Base-by-base conservation (phyloP, 2,329 filamentous ascomycete genomes). In the Colletotrichum chlorophyti region DNA sequence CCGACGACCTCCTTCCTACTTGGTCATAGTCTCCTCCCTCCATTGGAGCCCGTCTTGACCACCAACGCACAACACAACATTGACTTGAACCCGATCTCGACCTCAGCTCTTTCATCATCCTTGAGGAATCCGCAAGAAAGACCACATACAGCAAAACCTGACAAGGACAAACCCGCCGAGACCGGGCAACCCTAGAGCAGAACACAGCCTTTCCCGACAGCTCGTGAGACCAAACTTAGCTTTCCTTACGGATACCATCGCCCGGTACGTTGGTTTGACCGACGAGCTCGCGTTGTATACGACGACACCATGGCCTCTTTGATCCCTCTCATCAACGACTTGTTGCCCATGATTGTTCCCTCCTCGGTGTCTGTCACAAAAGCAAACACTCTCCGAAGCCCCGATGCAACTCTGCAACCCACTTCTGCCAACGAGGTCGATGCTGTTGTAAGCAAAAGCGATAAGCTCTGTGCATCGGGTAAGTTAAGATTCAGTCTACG, bases 381-480 rank as follows among this genome's bases (percentile, higher is more conserved):
- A 61, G 75, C 78, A 31, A 54, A 19, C 53, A 45, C 52, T 47
- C 37, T 61, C 53, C 32, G 43, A 12, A n/a, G 35, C 24, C 21
- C 35, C 49, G 14, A 43, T 58, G 66, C 70, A 40, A 74, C 80
- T 32, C 74, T 84, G 50, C 65, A 77, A 57, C 71, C 75, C 24
- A 63, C 64, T 1, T 65, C 70, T 9, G 68, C 71, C 26, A 66
- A 67, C 21, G 70, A 76, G 58, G 68, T 74, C 53, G 76, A 79
- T 48, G 89, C 88, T n/a, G 79, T 91, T 45, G 79, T 88, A 41
- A 79, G 83, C 67, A 82, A 85, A 69, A 86, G 83, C 51, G 83
- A 88, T 59, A 83, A 82, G 60, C 82, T 91, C 72, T 90, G 88
- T 68, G 86, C 87, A 26, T 85, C 85, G 41, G 81, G 87, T 84